phyloP scores from a whole-genome alignment of 176 grass and related monocot species.

The Thalia dealbata region DNA sequence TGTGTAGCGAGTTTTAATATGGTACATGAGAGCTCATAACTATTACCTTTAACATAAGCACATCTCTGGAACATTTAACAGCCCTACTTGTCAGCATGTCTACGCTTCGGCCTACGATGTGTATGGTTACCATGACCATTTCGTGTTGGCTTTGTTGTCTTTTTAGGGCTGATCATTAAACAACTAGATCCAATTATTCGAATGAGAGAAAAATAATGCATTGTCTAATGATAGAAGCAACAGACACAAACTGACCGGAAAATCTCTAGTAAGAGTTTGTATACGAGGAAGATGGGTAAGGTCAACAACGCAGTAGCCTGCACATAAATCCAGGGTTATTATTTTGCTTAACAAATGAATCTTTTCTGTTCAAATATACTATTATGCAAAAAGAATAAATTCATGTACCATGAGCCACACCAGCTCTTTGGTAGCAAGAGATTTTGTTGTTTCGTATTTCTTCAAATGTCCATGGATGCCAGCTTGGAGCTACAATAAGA shows the following conservation, averaged over 20 bases:
- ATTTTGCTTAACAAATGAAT: slow-evolving; percentile 2
- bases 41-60: not conserved
- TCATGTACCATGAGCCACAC: slow-evolving; percentile 22
- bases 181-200: not conserved
- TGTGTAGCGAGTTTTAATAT: not conserved
- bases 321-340: not conserved
- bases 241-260: slow-evolving; percentile 11
- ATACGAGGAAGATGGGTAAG: slow-evolving; percentile 14
- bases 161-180: not conserved
- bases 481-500: slow-evolving; percentile 13
- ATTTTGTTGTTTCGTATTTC: slow-evolving; percentile 19
- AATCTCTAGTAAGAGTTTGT: slow-evolving; percentile 6
- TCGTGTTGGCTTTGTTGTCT: not conserved
- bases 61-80: not conserved
- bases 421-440: slow-evolving; percentile 24
- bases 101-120: slow-evolving; percentile 11
- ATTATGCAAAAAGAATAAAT: not conserved
- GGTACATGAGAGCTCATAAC: not conserved
- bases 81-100: slow-evolving; percentile 10
- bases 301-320: slow-evolving; percentile 21
- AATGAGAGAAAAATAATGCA: not conserved
- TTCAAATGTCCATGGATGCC: slow-evolving; percentile 17
- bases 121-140: not conserved
- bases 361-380: not conserved
- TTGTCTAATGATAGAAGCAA: not conserved